phyloP scores from a whole-genome alignment of 257 asterid genomes.

The Paulownia fortunei region DNA sequence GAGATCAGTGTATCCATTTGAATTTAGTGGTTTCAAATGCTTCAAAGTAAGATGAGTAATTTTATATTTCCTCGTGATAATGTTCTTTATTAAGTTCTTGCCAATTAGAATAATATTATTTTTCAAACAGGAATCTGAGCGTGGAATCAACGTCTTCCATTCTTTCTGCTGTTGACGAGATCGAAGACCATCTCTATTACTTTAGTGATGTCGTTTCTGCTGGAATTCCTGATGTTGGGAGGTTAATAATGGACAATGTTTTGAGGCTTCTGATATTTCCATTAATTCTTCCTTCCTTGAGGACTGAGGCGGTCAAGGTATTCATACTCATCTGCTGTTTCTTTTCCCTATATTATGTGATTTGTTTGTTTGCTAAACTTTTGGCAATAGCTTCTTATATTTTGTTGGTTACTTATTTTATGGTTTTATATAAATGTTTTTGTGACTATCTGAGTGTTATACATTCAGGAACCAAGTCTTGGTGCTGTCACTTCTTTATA shows the following conservation, averaged over 20 bases:
- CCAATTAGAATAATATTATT: constrained; percentile 30
- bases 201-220: constrained; percentile 96
- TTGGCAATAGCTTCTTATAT: constrained; percentile 17
- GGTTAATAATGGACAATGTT: constrained; percentile 79
- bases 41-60: constrained; percentile 64
- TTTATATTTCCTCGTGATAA: constrained; percentile 23
- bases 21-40: constrained; percentile 65
- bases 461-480: constrained; percentile 72
- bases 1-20: constrained; percentile 78
- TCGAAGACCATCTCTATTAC: constrained; percentile 96
- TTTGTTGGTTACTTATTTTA: constrained; percentile 20
- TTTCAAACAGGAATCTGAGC: constrained; percentile 56
- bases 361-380: constrained; percentile 1
- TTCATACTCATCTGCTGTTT: constrained; percentile 32
- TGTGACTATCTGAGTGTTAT: constrained; percentile 41
- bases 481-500: constrained; percentile 82
- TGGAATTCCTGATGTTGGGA: constrained; percentile 98
- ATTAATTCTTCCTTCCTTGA: constrained; percentile 85
- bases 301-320: constrained; percentile 58
- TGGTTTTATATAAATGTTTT: constrained; percentile 19
- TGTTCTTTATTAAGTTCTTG: constrained; percentile 24
- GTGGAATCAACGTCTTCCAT: constrained; percentile 62
- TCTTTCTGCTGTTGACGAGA: constrained; percentile 88
- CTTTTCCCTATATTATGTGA: constrained; percentile 1
- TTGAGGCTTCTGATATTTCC: constrained; percentile 88